Base-by-base conservation (phyloP, 164 flowering plant genomes). In the Annona cherimola region DNA sequence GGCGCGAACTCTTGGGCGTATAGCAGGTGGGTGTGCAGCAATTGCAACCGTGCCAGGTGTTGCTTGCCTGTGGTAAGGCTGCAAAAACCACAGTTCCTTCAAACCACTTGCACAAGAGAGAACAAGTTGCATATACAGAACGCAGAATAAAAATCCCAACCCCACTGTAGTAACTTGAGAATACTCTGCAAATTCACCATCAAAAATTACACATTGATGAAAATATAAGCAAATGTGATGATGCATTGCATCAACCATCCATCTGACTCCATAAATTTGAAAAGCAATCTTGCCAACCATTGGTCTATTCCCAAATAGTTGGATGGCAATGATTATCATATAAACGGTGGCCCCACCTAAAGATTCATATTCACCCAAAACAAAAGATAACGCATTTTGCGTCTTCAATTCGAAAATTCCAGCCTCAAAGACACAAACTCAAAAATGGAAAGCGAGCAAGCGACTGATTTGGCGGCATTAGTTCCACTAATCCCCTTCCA, bases 1-100 rank as follows among this genome's bases (percentile, higher is more conserved):
- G 19, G 99, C 99, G 61, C 99, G 79, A 72, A 91, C 97, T 77
- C 99, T 86, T 3, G 99, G 97, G 26, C 99, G 96, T 66, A 91
- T 84, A 61, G 87, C 76, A 45, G 98, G 96, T 63, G 93, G 94
- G 76, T 91, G 91, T 35, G 93, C 91, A 35, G 78, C 84, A 35
- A 86, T 73, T 71, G 86, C 76, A 71, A 84, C 85, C 18, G 85
- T 57, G 18, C 74, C 76, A 16, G 79, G 79, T 79, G 85, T 84
- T 61, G 91, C 88, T 63, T 93, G 97, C 14, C 89, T 89, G 76
- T 87, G 93, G 67, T 84, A 93, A 59, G 86, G 84, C 92, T 91
- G 84, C 68, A 80, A 72, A 44, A 61, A 42, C 2, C 26, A 26
- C 39, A 69, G 45, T 42, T 64, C 14, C 40, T 40, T 41, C 67